Percentiles rank a stretch among this genome's conserved stretches.
phyloP scores from a whole-genome alignment of 2,329 filamentous ascomycete genomes.

The Stachybotrys elegans region DNA sequence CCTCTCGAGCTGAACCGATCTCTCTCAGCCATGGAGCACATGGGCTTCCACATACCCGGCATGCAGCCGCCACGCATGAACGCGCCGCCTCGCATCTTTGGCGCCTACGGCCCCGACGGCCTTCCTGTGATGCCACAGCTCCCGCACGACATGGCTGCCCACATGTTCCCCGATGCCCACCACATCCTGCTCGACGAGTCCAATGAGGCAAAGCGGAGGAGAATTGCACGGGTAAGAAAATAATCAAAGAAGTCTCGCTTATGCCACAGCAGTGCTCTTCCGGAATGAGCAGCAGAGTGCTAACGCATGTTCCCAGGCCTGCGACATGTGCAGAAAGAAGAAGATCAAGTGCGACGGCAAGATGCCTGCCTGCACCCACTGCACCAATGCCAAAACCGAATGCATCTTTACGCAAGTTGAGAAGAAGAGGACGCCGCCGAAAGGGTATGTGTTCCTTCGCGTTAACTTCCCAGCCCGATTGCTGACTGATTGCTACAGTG shows the following conservation, averaged over 20 bases:
- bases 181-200: conserved; percentile 60
- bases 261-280: too few species aligned
- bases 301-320: conserved; percentile 62
- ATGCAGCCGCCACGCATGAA: conserved; percentile 57
- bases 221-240: conserved; percentile 77
- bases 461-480: neutral
- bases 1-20: too few species aligned
- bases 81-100: conserved; percentile 66
- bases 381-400: conserved; percentile 95
- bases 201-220: conserved; percentile 81
- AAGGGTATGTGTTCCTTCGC: conserved; percentile 62
- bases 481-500: conserved; percentile 44
- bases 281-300: too few species aligned
- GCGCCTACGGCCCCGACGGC: conserved; percentile 55
- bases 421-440: conserved; percentile 96
- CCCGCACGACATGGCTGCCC: conserved; percentile 52
- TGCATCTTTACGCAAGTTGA: conserved; percentile 97
- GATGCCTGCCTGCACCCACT: conserved; percentile 90
- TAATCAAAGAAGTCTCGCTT: too few species aligned
- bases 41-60: conserved; percentile 54
- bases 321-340: conserved; percentile 94
- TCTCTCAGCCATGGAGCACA: conserved; percentile 34
- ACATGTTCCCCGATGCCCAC: conserved; percentile 55
- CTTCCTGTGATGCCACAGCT: conserved; percentile 49
- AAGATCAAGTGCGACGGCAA: conserved; percentile 99